Base-by-base conservation (phyloP, 2,329 filamentous ascomycete species). In the Trichophyton equinum region DNA sequence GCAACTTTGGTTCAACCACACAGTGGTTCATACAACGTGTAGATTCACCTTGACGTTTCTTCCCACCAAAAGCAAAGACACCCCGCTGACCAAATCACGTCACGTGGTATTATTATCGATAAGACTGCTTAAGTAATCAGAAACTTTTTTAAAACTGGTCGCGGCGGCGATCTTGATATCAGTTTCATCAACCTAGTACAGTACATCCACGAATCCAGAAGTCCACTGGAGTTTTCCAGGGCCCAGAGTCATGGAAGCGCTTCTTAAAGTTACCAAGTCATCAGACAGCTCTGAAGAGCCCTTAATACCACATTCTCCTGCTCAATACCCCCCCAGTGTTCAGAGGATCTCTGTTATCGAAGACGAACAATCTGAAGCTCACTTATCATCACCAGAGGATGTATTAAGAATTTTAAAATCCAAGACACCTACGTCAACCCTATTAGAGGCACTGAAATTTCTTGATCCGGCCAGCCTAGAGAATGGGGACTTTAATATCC, bases 401-500 rank as follows among this genome's bases (percentile, higher is more conserved):
- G 69, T 72, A 55, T 65, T 79, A 42, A 67, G 72, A 55, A 63
- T 70, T 60, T 68, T 79, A 25, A 72, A 71, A 64, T 74, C 72
- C 4, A 70, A 73, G 27, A 77, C 78, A 2, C 68, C 72, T 56
- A 64, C 68, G 44, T 65, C 70, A 38, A 64, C 70, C 8, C 64
- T 79, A 6, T 64, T 64, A 40, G 59, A 65, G 3, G 64, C 69
- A 30, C 65, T 78, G 44, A 61, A 64, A 25, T 70, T 65, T 40
- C 65, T 79, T 46, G 73, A 76, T 61, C 71, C 73, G 13, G 67
- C 66, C 33, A 70, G 66, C 57, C 56, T 55, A 47, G 25, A 66
- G 13, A 57, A 69, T 51, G 62, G 64, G 22, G 61, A 64, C 11
- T 83, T 87, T 68, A 81, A 82, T 65, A 79, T 92, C 57, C 77